phyloP scores from a whole-genome alignment of 371 early-diverging fungal species.

The Nematocida minor region DNA sequence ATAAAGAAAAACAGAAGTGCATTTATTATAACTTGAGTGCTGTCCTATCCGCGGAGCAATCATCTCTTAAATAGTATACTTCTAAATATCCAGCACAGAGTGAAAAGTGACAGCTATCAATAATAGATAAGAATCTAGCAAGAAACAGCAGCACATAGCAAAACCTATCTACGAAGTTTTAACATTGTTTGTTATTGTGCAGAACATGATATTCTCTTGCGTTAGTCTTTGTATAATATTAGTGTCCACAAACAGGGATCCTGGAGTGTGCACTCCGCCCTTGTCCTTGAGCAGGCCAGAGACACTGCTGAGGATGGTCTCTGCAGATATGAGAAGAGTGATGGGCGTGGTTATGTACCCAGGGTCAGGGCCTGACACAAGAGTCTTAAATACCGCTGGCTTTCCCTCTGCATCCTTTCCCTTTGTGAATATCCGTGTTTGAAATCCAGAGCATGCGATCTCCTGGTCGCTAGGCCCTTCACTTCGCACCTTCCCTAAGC shows the following conservation, averaged over 20 bases:
- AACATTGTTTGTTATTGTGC: too few species aligned
- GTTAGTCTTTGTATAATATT: conserved; percentile 54
- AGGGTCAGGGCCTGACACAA: conserved; percentile 64
- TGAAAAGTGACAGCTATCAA: too few species aligned
- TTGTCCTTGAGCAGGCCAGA: conserved; percentile 32
- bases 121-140: too few species aligned
- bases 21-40: too few species aligned
- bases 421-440: conserved; percentile 48
- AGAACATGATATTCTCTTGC: conserved; percentile 55
- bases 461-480: conserved; percentile 49
- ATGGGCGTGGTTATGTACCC: conserved; percentile 62
- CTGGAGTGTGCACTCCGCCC: conserved; percentile 64
- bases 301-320: conserved; percentile 47
- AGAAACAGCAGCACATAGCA: too few species aligned
- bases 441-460: conserved; percentile 54
- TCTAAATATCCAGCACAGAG: too few species aligned
- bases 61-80: too few species aligned
- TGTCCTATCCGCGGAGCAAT: too few species aligned
- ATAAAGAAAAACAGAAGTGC: too few species aligned
- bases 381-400: conserved; percentile 17
- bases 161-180: too few species aligned
- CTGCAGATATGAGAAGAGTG: conserved; percentile 42
- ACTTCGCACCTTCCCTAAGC: conserved; percentile 53
- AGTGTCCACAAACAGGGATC: conserved; percentile 55
- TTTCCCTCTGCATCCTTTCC: conserved; percentile 33